Percentiles rank a stretch among this genome's conserved stretches.
phyloP scores from a whole-genome alignment of 805 yeast species.

The Candida coquimbonensis region DNA sequence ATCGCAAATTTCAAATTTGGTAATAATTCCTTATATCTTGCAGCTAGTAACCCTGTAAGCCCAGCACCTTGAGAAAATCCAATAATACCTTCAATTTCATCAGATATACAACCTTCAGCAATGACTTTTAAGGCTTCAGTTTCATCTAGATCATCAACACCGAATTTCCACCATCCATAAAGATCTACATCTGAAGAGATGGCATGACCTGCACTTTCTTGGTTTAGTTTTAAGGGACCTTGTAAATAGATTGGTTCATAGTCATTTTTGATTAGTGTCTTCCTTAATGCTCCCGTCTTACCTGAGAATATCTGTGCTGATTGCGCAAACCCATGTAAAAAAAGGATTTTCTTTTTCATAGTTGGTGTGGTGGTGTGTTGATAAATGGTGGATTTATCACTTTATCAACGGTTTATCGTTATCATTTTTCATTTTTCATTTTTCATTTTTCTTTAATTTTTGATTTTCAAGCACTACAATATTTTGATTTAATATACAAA shows the following conservation, averaged over 20 bases:
- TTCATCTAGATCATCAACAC: conserved; percentile 23
- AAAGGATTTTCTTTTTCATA: conserved; percentile 46
- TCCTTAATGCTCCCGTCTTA: conserved; percentile 82
- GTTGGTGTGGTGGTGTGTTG: neutral
- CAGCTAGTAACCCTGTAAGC: conserved; percentile 54
- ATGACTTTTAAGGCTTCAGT: conserved; percentile 33
- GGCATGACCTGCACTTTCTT: conserved; percentile 29
- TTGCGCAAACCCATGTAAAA: conserved; percentile 89
- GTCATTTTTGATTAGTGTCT: conserved; percentile 50
- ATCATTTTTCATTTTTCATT: too few relatives aligned
- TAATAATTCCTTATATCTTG: conserved; percentile 45
- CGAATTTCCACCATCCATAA: conserved; percentile 68
- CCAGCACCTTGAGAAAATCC: conserved; percentile 97
- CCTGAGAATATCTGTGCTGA: conserved; percentile 71
- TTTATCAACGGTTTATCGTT: too few relatives aligned
- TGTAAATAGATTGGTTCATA: conserved; percentile 67
- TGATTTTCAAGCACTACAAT: too few relatives aligned
- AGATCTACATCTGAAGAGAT: conserved; percentile 25
- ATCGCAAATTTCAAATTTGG: conserved; percentile 19
- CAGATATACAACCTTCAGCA: conserved; percentile 35
- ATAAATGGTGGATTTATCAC: too few relatives aligned
- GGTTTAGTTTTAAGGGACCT: conserved; percentile 59
- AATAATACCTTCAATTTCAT: conserved; percentile 76
- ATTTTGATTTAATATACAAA: too few relatives aligned
- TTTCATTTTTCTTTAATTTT: too few relatives aligned